Evolutionary conservation across 345 rosid genomes (phyloP).

Genomic region (Eucalyptus erythrocorys): DNA sequence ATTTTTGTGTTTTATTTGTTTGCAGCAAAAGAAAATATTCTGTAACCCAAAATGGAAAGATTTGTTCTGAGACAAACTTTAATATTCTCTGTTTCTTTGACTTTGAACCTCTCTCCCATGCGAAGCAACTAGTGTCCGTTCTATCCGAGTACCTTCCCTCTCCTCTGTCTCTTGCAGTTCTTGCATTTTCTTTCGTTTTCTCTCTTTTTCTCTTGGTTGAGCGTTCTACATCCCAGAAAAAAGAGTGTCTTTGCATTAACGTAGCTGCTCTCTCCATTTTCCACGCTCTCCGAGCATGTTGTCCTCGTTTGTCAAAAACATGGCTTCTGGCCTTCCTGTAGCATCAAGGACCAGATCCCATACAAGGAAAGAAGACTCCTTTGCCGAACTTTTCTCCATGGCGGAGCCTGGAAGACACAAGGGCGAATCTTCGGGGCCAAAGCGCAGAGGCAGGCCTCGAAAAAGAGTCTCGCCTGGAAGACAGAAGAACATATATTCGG

Average conservation of each 20-base stretch:
- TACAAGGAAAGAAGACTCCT: neutral
- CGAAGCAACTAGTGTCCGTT: neutral
- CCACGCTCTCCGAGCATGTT: neutral
- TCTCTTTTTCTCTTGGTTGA: too few species aligned
- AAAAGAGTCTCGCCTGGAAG: too few species aligned
- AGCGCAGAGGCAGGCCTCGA: too few species aligned
- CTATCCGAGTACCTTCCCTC: neutral
- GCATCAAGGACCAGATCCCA: neutral
- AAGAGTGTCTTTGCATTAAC: too few species aligned
- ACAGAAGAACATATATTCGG: neutral
- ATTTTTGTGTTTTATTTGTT: neutral
- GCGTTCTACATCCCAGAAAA: too few species aligned
- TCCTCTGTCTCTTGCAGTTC: neutral
- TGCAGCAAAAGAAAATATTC: neutral
- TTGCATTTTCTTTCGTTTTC: neutral
- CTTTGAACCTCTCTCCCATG: neutral
- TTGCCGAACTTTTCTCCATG: neutral
- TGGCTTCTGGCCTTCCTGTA: neutral
- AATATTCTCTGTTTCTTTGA: neutral
- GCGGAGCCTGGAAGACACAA: neutral
- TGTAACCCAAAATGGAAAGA: neutral
- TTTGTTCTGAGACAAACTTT: neutral
- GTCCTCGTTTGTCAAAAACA: neutral
- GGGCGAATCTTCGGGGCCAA: too few species aligned
- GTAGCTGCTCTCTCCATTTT: neutral